Percentiles rank a stretch among this genome's conserved stretches.
Conservation (phyloP, 768 basidiomycete genomes). For the Tephrocybe sp. region DNA sequence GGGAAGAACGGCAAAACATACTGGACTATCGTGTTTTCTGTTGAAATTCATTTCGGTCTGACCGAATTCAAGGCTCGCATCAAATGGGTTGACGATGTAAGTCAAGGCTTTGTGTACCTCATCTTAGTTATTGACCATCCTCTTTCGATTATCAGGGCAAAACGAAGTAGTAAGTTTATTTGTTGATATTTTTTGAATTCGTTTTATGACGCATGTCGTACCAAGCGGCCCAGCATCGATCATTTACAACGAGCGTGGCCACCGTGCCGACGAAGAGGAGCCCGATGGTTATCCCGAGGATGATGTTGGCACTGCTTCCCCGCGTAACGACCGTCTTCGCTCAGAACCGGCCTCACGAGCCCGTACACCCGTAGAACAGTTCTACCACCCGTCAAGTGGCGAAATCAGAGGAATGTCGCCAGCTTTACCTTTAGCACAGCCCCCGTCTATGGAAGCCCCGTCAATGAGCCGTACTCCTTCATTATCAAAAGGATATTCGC, state of each 20-base stretch:
- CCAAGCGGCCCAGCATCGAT: constrained; percentile 75
- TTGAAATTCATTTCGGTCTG: constrained; percentile 80
- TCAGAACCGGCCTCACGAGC: constrained; percentile 52
- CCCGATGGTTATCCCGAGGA: constrained; percentile 64
- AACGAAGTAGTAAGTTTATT: constrained; percentile 61
- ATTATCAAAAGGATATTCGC: constrained; percentile 10
- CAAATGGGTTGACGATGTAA: constrained; percentile 77
- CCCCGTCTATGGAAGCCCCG: constrained; percentile 6
- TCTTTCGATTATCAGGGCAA: constrained; percentile 42
- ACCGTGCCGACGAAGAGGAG: constrained; percentile 73
- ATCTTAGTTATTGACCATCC: neutral
- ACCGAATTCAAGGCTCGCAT: constrained; percentile 82
- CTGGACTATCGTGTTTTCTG: constrained; percentile 82
- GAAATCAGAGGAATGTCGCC: constrained; percentile 20
- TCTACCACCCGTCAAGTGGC: constrained; percentile 16
- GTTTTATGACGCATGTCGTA: constrained; percentile 5
- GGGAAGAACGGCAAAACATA: constrained; percentile 68
- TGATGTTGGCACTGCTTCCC: constrained; percentile 37
- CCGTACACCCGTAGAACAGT: constrained; percentile 38
- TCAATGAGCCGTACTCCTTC: constrained; percentile 11
- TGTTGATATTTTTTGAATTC: neutral
- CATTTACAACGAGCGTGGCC: constrained; percentile 78
- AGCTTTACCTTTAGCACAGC: constrained; percentile 11
- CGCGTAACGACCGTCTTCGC: constrained; percentile 37
- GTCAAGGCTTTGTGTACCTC: constrained; percentile 23